These are phyloP conservation scores for Stropharia rugosoannulata DNA, from an alignment of 768 basidiomycete genomes.

Conservation along the genomic window DNA sequence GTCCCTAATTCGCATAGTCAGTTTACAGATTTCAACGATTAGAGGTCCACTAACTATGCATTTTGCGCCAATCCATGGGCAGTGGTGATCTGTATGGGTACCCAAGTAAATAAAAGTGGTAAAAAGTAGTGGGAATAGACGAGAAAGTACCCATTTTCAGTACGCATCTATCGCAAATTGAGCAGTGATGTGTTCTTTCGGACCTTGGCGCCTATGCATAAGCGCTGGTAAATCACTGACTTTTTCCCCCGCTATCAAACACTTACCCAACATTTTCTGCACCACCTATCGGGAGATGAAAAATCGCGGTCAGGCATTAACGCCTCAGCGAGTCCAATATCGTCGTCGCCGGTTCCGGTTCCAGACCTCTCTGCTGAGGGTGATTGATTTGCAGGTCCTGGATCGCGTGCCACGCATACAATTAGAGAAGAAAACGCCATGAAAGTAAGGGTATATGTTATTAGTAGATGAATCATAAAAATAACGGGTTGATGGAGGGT, in stretches of 20 bases:
- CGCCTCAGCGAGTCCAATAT: slow-evolving; percentile 58
- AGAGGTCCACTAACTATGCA: slow-evolving; percentile 59
- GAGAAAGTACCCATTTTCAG: slow-evolving; percentile 74
- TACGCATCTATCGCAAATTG: slow-evolving; percentile 72
- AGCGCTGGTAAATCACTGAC: not conserved
- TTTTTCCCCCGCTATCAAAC: not conserved
- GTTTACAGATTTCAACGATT: not conserved
- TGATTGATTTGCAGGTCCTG: slow-evolving; percentile 52
- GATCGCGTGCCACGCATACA: slow-evolving; percentile 70
- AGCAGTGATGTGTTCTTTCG: slow-evolving; percentile 80
- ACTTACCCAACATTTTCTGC: slow-evolving; percentile 70
- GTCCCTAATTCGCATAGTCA: slow-evolving; percentile 48
- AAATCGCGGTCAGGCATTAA: slow-evolving; percentile 56
- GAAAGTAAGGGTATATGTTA: slow-evolving; percentile 66
- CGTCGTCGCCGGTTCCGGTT: slow-evolving; percentile 31
- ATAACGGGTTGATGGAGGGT: slow-evolving; percentile 44
- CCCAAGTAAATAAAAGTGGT: slow-evolving; percentile 8
- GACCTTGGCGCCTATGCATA: slow-evolving; percentile 60
- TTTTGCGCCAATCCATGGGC: slow-evolving; percentile 76
- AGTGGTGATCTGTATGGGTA: slow-evolving; percentile 69
- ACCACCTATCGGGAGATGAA: slow-evolving; percentile 63
- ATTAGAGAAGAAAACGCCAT: slow-evolving; percentile 72
- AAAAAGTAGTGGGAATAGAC: not conserved
- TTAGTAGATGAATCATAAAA: slow-evolving; percentile 55
- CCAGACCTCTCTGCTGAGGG: slow-evolving; percentile 20